Base-by-base conservation (phyloP, 306 rosid species). In the Quercus alba region DNA sequence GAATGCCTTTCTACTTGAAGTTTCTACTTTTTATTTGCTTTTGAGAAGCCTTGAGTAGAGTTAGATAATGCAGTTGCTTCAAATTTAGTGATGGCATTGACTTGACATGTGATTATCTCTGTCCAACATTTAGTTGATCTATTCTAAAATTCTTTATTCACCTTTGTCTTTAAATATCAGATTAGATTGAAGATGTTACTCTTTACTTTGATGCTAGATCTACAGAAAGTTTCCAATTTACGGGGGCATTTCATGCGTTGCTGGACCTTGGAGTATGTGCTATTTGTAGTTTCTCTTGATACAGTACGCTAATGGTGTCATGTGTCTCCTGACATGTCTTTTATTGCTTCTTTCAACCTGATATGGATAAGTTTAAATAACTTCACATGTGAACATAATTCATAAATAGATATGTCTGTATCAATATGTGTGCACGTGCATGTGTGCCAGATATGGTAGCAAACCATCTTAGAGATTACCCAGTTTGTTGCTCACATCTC, bases 201-300 rank as follows among this genome's bases (percentile, higher is more conserved):
- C 81, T 94, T 81, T 92, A 92, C 84, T 70, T 94, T 56, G 98
- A 94, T 88, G 94, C 93, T 72, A 97, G 98, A 57, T 79, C 88
- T 56, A 84, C 89, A 2, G 92, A 94, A 82, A 92, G 93, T 82
- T 94, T 94, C 84, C 98, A 92, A 61, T 82, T 83, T 82, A 85
- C 78, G 54, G 97, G 88, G 76, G 94, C 97, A 35, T 35, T 35
- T 35, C 44, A 35, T 35, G 44, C 0, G 0, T 35, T 35, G 9
- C 0, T 6, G 9, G 44, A 35, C 44, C 44, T 35, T 35, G 44
- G 3, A 7, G 11, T 38, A 2, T 0, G 11, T 38, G 11, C 3
- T 38, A 38, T 2, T 38, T 38, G 44, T 7, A 92, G 97, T 87
- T 90, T 63, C 81, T 64, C 88, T 91, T 79, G 97, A 94, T 84